phyloP scores from a whole-genome alignment of 352 stramenopile genomes.

The Phytophthora hibernalis region DNA sequence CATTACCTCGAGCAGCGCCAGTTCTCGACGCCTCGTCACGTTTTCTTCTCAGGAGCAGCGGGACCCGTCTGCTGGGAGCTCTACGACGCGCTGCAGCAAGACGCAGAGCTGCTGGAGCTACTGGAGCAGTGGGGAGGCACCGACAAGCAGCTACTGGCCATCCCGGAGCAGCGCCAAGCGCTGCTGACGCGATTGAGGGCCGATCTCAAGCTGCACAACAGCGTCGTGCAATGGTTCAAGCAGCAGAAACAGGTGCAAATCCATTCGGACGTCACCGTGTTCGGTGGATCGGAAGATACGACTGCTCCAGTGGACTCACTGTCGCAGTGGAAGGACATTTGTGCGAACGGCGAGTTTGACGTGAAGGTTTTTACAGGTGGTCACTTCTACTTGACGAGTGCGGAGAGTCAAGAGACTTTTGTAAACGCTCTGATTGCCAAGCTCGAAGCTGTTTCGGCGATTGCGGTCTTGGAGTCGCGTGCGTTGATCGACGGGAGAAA shows the following conservation, averaged over 20 bases:
- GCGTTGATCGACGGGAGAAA: slow-evolving; percentile 62
- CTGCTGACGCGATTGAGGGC: slow-evolving; percentile 46
- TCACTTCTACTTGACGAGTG: slow-evolving; percentile 70
- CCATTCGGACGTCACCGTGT: slow-evolving; percentile 52
- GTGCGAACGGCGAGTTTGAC: slow-evolving; percentile 37
- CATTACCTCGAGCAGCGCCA: slow-evolving; percentile 47
- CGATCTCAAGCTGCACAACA: slow-evolving; percentile 67
- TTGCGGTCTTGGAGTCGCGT: slow-evolving; percentile 53
- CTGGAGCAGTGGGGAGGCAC: slow-evolving; percentile 68
- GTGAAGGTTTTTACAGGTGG: slow-evolving; percentile 60
- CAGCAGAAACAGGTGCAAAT: slow-evolving; percentile 36
- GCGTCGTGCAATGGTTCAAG: slow-evolving; percentile 49
- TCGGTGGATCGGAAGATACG: slow-evolving; percentile 55
- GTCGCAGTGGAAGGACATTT: slow-evolving; percentile 44
- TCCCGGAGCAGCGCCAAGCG: slow-evolving; percentile 45
- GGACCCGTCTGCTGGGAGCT: slow-evolving; percentile 38
- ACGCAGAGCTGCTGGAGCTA: slow-evolving; percentile 51
- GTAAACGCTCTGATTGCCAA: slow-evolving; percentile 43
- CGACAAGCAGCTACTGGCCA: slow-evolving; percentile 58
- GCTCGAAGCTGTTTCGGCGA: slow-evolving; percentile 41
- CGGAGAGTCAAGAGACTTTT: slow-evolving; percentile 43
- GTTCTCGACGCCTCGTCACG: slow-evolving; percentile 63
- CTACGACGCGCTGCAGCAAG: slow-evolving; percentile 48
- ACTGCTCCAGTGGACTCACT: slow-evolving; percentile 47
- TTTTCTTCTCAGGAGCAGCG: slow-evolving; percentile 65